Evolutionary conservation across 805 yeast species (phyloP).

Genomic region (Trichomonascus vanleenenianus): DNA sequence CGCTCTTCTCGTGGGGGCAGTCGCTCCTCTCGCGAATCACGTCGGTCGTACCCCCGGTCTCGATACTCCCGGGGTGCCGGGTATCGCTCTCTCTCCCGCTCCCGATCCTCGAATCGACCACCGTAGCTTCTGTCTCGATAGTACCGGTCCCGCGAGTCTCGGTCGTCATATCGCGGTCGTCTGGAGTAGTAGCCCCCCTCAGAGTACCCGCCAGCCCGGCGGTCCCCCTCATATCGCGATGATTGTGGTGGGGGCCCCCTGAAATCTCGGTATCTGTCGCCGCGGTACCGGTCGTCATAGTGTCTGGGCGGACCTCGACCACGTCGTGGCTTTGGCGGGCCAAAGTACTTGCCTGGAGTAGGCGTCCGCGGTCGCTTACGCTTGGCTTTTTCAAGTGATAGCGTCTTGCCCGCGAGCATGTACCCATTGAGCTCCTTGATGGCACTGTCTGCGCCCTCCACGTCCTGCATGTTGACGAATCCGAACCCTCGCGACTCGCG

Average conservation of each 20-base stretch:
- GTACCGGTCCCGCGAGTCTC: slow-evolving; percentile 18
- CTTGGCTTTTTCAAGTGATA: slow-evolving; percentile 40
- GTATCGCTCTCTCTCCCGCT: slow-evolving; percentile 12
- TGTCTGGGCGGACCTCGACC: slow-evolving; percentile 14
- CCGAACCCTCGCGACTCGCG: slow-evolving; percentile 44
- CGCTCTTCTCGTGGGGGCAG: slow-evolving; percentile 8
- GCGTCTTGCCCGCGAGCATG: slow-evolving; percentile 34
- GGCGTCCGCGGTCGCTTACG: slow-evolving; percentile 33
- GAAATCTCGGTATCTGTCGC: slow-evolving; percentile 12
- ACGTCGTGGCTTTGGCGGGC: slow-evolving; percentile 24
- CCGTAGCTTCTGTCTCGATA: slow-evolving; percentile 18
- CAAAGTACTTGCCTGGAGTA: slow-evolving; percentile 31
- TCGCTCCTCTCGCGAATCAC: slow-evolving; percentile 5
- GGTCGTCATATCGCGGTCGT: slow-evolving; percentile 20
- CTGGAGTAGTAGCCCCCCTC: slow-evolving; percentile 12
- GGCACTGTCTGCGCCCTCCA: slow-evolving; percentile 40
- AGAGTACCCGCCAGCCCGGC: slow-evolving; percentile 12
- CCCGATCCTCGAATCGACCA: slow-evolving; percentile 13
- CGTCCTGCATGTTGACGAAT: slow-evolving; percentile 38
- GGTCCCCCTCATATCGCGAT: slow-evolving; percentile 16
- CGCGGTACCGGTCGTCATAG: slow-evolving; percentile 10
- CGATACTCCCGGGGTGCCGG: slow-evolving; percentile 2
- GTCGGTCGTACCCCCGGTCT: slow-evolving; percentile 4
- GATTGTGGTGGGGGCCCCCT: slow-evolving; percentile 7
- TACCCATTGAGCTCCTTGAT: slow-evolving; percentile 37